Percentiles rank a stretch among this genome's conserved stretches.
phyloP scores from a whole-genome alignment of 441 rosid species.

The Eruca vesicaria region DNA sequence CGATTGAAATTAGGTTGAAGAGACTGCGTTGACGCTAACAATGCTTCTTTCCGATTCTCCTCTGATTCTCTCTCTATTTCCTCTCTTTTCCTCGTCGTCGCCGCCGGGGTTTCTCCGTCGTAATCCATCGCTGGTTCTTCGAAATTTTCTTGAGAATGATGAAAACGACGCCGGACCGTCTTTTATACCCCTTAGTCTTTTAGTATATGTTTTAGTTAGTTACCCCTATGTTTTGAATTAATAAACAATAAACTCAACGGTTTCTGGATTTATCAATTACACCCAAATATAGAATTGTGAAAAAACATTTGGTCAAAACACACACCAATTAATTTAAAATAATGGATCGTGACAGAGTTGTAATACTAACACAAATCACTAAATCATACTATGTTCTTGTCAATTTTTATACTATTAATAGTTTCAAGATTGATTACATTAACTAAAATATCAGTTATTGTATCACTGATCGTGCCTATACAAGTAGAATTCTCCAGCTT shows the following conservation, averaged over 20 bases:
- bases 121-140: slow-evolving; percentile 10
- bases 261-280: neutral
- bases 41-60: slow-evolving; percentile 64
- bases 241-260: neutral
- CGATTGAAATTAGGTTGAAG: slow-evolving; percentile 54
- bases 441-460: neutral
- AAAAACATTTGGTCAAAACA: neutral
- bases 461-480: neutral
- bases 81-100: neutral
- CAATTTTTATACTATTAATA: neutral
- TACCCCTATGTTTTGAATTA: neutral
- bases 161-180: slow-evolving; percentile 18
- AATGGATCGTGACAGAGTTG: neutral
- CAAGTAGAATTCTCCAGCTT: neutral
- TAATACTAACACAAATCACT: neutral
- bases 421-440: neutral
- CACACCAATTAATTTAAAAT: neutral
- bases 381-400: neutral
- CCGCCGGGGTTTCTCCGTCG: slow-evolving; percentile 24
- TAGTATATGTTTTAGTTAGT: neutral
- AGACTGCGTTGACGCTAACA: slow-evolving; percentile 51
- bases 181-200: neutral
- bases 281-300: neutral
- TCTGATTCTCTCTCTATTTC: slow-evolving; percentile 38
- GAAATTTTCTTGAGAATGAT: neutral